Base-by-base conservation (phyloP, 208 protist species). In the Novymonas esmeraldas region DNA sequence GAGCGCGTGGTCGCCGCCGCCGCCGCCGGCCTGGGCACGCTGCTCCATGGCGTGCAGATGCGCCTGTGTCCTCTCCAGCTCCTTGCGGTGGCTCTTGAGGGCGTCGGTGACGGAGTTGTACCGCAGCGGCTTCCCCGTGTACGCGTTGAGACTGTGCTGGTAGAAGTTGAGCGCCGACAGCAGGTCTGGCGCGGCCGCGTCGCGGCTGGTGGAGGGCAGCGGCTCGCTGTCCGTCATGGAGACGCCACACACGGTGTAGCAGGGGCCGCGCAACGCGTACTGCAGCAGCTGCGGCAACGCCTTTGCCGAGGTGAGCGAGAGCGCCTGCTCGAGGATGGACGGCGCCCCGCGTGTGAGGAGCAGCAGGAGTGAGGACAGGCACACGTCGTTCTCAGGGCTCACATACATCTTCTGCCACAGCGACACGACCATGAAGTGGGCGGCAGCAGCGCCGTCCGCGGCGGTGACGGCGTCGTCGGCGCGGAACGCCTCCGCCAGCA, bases 21-120 rank as follows among this genome's bases (percentile, higher is more conserved):
- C 22, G n/a, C n/a, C n/a, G n/a, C n/a, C n/a, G n/a, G n/a, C n/a
- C 38, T 50, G 24, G 7, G 7, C 1, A 2, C 29, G 11, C 51
- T 51, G 31, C 58, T 69, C 14, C 4, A 71, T 33, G 33, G 58
- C 41, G n/a, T 58, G 24, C 28, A 62, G 4, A 20, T 46, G 34
- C 6, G 55, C 60, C 31, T 56, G 24, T n/a, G 44, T 59, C 14
- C 28, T 24, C 4, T 44, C 69, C n/a, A 74, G 34, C 34, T 61
- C 56, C 2, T 31, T 18, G 18, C 62, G 52, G 45, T 78, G 77
- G 31, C 57, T 66, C 24, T 72, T 71, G 18, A 78, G 52, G 11
- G 73, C 50, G 41, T 72, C 71, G 3, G 34, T 18, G 38, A 70
- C 80, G 34, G 74, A 78, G 68, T 84, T 84, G 78, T 74, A 73